Percentiles rank a stretch among this genome's conserved stretches.
Conservation (phyloP, 768 basidiomycete genomes). For the Mycena belliarum region DNA sequence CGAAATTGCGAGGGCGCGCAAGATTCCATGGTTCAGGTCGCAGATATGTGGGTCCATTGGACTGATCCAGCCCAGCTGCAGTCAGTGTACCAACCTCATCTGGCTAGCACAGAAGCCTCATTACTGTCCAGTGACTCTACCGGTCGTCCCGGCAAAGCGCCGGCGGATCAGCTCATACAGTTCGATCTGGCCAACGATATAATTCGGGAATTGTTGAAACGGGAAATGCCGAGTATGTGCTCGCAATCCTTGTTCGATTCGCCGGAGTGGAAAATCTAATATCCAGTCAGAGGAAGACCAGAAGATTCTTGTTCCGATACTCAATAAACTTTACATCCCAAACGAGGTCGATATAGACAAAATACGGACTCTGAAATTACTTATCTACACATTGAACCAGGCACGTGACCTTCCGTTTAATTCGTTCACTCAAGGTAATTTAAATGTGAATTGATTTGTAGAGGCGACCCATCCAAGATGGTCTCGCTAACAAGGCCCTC, state of each 20-base stretch:
- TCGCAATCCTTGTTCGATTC: too few relatives aligned
- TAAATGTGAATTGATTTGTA: background rate
- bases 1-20: background rate
- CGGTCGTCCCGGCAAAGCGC: background rate
- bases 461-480: background rate
- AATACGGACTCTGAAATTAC: background rate
- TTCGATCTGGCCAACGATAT: background rate
- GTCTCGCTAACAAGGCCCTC: constrained; percentile 42
- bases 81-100: background rate
- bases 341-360: background rate
- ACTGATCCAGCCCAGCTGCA: background rate
- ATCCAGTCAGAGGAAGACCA: background rate
- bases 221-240: background rate
- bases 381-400: background rate
- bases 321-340: background rate
- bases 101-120: too few relatives aligned
- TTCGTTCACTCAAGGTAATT: background rate
- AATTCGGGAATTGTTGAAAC: background rate
- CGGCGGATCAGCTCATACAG: background rate
- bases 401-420: background rate
- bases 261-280: too few relatives aligned
- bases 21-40: background rate
- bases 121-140: background rate
- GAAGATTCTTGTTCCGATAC: background rate
- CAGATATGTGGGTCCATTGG: background rate